Evolutionary conservation across 257 asterid genomes (phyloP).

Genomic region (Schizonepeta tenuifolia): DNA sequence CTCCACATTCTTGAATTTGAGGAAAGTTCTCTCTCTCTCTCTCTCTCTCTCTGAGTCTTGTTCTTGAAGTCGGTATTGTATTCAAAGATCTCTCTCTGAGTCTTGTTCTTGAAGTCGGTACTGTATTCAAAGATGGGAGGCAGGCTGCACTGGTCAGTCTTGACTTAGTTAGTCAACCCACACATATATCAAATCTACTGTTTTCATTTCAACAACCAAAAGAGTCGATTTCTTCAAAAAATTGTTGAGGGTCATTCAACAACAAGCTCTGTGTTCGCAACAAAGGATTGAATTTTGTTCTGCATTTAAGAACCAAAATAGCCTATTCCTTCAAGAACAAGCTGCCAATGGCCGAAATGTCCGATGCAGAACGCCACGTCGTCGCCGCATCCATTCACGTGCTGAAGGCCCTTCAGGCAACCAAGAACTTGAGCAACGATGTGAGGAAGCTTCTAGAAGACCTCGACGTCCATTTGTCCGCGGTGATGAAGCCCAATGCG

Average conservation of each 20-base stretch:
- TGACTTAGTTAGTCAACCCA: constrained; percentile 28
- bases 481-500: constrained; percentile 34
- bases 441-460: constrained; percentile 38
- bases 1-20: constrained; percentile 17
- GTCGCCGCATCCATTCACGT: constrained; percentile 66
- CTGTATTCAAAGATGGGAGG: constrained; percentile 37
- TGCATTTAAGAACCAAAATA: neutral
- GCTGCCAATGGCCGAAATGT: constrained; percentile 15
- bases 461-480: constrained; percentile 49
- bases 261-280: neutral
- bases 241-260: constrained; percentile 16
- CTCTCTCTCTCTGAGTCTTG: neutral
- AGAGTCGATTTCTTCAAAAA: neutral
- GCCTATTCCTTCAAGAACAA: neutral
- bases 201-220: neutral
- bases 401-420: constrained; percentile 53
- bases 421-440: constrained; percentile 38
- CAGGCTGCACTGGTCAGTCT: constrained; percentile 33
- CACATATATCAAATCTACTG: constrained; percentile 12
- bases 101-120: constrained; percentile 21
- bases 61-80: constrained; percentile 23
- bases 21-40: neutral
- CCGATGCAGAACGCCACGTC: constrained; percentile 50
- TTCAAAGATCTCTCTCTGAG: constrained; percentile 18
- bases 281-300: neutral